These are phyloP conservation scores for Prunus campanulata DNA, from an alignment of 306 rosid genomes.

Conservation along the genomic window DNA sequence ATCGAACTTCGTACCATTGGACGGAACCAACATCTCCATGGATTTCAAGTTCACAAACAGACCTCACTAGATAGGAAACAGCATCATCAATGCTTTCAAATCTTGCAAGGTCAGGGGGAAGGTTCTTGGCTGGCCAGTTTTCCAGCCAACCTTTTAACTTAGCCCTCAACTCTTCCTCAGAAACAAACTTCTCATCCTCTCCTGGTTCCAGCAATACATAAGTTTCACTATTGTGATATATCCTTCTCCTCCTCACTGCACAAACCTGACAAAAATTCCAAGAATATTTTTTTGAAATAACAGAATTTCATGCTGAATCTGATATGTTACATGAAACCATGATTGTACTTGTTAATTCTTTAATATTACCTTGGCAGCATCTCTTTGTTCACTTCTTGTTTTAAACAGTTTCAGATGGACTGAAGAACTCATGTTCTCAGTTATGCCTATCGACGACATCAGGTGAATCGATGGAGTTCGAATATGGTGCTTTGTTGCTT, in stretches of 20 bases:
- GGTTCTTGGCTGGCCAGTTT: conserved; percentile 69
- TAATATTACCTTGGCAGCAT: conserved; percentile 37
- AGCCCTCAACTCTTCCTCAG: conserved; percentile 67
- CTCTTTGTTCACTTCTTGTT: conserved; percentile 12
- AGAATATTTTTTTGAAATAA: not conserved
- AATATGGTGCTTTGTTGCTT: conserved; percentile 16
- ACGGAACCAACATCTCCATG: conserved; percentile 78
- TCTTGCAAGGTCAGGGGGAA: conserved; percentile 83
- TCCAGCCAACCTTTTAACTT: conserved; percentile 59
- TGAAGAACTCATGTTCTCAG: conserved; percentile 26
- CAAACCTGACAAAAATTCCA: conserved; percentile 32
- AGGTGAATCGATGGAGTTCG: conserved; percentile 13
- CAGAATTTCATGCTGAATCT: not conserved
- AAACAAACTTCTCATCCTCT: conserved; percentile 77
- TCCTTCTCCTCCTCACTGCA: conserved; percentile 70
- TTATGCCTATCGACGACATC: conserved; percentile 10
- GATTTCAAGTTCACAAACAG: conserved; percentile 85
- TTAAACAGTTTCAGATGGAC: conserved; percentile 27
- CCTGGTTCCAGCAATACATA: conserved; percentile 83
- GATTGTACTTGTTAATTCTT: not conserved
- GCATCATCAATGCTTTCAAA: conserved; percentile 71
- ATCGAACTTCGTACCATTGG: conserved; percentile 85
- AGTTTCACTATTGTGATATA: conserved; percentile 56
- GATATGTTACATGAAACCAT: not conserved
- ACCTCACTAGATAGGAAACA: conserved; percentile 60